Conservation (phyloP, 129 eudicot species). For the Helianthus tuberosus region DNA sequence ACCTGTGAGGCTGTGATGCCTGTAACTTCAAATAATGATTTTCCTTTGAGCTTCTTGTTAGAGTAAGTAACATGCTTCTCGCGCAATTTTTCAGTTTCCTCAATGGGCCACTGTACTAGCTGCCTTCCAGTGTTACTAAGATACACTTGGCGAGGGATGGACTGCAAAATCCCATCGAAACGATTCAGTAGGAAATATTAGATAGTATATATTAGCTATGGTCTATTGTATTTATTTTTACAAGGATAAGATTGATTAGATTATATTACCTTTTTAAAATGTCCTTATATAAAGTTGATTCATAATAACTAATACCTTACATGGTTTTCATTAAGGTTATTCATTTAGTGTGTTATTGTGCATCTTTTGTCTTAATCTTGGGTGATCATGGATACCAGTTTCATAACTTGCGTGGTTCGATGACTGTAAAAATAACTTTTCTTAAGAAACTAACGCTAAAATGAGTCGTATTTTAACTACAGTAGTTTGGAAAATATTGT, state of each 20-base stretch:
- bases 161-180: slow-evolving; percentile 27
- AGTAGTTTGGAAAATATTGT: neutral
- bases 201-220: no score
- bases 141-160: slow-evolving; percentile 37
- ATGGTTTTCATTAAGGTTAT: neutral
- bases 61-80: slow-evolving; percentile 26
- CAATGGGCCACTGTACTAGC: slow-evolving; percentile 44
- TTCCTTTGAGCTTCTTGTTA: slow-evolving; percentile 27
- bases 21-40: slow-evolving; percentile 39
- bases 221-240: no score
- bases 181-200: neutral
- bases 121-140: slow-evolving; percentile 31
- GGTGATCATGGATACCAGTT: neutral
- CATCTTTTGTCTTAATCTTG: neutral
- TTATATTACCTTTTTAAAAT: no score
- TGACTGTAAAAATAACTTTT: no score
- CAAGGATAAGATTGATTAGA: no score
- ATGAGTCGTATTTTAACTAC: neutral
- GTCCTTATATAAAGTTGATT: no score
- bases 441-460: neutral
- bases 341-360: neutral
- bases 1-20: slow-evolving; percentile 43
- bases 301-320: no score
- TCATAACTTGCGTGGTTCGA: neutral
- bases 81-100: slow-evolving; percentile 37